Base-by-base conservation (phyloP, 2,329 filamentous ascomycete species). In the Fusarium buharicum region DNA sequence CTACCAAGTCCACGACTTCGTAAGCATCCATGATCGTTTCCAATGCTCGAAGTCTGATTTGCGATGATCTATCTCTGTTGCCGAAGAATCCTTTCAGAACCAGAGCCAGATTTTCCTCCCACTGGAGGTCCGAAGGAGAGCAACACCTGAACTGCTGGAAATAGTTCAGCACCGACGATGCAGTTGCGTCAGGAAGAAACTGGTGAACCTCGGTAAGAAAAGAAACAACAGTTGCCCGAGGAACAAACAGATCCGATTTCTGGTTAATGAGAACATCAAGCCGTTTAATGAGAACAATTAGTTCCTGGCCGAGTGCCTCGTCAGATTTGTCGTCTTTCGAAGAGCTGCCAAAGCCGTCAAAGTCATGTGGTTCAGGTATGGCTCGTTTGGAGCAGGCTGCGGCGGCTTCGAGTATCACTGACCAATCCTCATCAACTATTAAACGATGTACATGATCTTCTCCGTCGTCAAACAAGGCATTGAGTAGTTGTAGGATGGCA, bases 91-190 rank as follows among this genome's bases (percentile, higher is more conserved):
- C 82, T 17, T 84, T 78, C 14, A 91, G 73, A 2, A 92, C 81
- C 22, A 85, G 76, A 14, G 78, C 77, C 50, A 90, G 79, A 48
- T 91, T 90, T 3, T 82, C 76, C 59, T 89, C 82, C 90, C 90
- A 93, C 31, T 85, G 79, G 41, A 82, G 75, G 66, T 91, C 88
- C 0, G 90, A 90, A 3, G 90, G 90, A 39, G 88, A 89, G 67
- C 90, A 90, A 67, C 86, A 88, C 40, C 88, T 82, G 62, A 90
- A 89, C 49, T 90, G 85, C 51, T 84, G 82, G 62, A 89, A 90
- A 70, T 91, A 86, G 39, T 86, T 83, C 38, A 92, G 81, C 20
- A 92, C 83, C 11, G 89, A 78, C 41, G 82, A 83, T 2, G 84
- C 87, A 9, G 86, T 84, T 4, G 84, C 83, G 69, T 92, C 87